phyloP scores from a whole-genome alignment of 106 monocot species.

The Dendrobium nobile region DNA sequence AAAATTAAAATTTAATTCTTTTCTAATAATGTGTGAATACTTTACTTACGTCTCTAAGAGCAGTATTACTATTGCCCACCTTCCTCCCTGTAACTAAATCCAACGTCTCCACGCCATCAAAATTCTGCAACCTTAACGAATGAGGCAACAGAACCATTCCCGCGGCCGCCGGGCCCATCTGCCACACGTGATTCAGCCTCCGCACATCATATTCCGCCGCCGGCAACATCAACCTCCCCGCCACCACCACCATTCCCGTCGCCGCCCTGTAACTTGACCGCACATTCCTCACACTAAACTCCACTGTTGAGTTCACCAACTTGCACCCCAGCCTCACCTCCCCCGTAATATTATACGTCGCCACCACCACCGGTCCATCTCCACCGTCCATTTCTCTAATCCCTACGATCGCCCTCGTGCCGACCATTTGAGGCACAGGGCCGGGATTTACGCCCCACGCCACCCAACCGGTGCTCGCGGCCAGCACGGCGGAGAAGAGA shows the following conservation, averaged over 20 bases:
- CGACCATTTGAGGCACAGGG: slow-evolving; percentile 2
- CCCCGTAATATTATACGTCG: slow-evolving; percentile 16
- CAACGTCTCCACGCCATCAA: slow-evolving; percentile 15
- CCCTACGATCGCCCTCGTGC: slow-evolving; percentile 9
- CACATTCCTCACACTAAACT: slow-evolving; percentile 3
- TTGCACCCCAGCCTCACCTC: slow-evolving; percentile 7
- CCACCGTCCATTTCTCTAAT: neutral
- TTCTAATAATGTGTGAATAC: neutral
- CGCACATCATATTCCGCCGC: slow-evolving; percentile 3
- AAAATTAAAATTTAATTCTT: too few species aligned
- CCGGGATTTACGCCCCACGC: slow-evolving; percentile 14
- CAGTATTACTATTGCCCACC: neutral
- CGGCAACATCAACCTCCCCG: slow-evolving; percentile 5
- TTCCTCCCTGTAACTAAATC: slow-evolving; percentile 6
- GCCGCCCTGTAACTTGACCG: neutral
- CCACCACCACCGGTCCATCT: neutral
- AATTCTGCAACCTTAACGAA: slow-evolving; percentile 6
- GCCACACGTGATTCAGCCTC: slow-evolving; percentile 21
- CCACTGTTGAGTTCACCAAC: slow-evolving; percentile 5
- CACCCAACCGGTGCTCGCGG: neutral
- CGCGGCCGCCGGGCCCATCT: slow-evolving; percentile 12
- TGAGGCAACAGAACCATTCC: slow-evolving; percentile 1
- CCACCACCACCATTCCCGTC: neutral
- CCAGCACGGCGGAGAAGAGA: neutral
- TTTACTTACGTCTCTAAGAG: slow-evolving; percentile 6